phyloP scores from a whole-genome alignment of 768 basidiomycete species.

The Lactarius trivialis region DNA sequence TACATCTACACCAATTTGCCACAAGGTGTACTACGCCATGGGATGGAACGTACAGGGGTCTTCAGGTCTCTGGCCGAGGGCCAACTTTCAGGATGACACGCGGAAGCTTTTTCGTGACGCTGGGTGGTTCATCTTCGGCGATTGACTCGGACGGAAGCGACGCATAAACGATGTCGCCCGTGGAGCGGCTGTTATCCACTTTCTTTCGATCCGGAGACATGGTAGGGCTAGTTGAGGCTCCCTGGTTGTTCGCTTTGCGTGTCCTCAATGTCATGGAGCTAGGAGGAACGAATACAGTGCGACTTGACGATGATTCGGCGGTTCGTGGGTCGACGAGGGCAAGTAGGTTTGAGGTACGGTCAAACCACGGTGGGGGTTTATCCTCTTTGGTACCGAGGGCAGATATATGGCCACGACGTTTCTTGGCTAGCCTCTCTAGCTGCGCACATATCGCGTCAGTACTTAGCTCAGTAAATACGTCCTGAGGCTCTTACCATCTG shows the following conservation, averaged over 20 bases:
- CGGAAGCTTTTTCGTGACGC: slow-evolving; percentile 18
- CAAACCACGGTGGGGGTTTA: slow-evolving; percentile 14
- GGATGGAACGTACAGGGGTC: not conserved
- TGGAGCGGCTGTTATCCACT: not conserved
- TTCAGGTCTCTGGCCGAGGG: slow-evolving; percentile 13
- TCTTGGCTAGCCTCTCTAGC: slow-evolving; percentile 20
- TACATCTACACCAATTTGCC: not conserved
- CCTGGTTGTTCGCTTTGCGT: slow-evolving; percentile 6
- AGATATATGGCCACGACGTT: slow-evolving; percentile 9
- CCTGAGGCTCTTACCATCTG: slow-evolving; percentile 7
- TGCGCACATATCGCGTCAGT: not conserved
- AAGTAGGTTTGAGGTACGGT: slow-evolving; percentile 18
- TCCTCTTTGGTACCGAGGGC: slow-evolving; percentile 2
- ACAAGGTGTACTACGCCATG: not conserved
- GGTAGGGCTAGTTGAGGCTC: not conserved
- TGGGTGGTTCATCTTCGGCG: not conserved
- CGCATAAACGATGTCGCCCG: not conserved
- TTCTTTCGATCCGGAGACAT: slow-evolving; percentile 8
- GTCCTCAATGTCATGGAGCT: slow-evolving; percentile 19
- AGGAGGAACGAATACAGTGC: slow-evolving; percentile 10
- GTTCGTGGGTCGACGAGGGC: slow-evolving; percentile 8
- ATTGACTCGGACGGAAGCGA: slow-evolving; percentile 3
- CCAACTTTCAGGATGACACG: slow-evolving; percentile 22
- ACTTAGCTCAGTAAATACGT: too few species aligned
- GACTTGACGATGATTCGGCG: slow-evolving; percentile 5